Evolutionary conservation across 2,329 filamentous ascomycete species (phyloP), one percentile per base, ranked within the genome.

Genomic region (Taxawa tesnikishii): DNA sequence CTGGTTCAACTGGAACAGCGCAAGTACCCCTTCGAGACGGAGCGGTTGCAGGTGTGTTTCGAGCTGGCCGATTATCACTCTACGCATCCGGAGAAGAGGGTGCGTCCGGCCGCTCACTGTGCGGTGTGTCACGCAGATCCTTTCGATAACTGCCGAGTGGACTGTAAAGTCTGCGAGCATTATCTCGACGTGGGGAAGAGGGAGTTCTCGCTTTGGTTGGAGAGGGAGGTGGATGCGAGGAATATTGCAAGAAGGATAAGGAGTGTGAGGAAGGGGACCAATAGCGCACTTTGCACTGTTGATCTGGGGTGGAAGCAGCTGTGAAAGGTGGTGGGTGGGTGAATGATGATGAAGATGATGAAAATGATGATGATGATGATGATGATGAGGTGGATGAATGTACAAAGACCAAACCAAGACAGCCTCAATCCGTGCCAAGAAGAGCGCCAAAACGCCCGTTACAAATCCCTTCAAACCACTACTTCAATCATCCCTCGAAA

Each of bases 271-370:
- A 15, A 19, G 8, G 30, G 30, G 6, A 21, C 21, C 9, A 24
- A 23, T 25, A 10, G 17, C 9, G 5, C 29, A 14, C 24, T 26
- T 14, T 32, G 34, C 24, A 23, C 26, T 3, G 32, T 37, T 27
- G 30, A 37, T 32, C 30, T 32, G 15, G 34, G 34, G 7, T 37
- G 34, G 34, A 26, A 33, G 31, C 8, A 8, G 19, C n/a, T 23
- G 19, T 23, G n/a, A n/a, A n/a, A n/a, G n/a, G n/a, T n/a, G n/a
- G n/a, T n/a, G n/a, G n/a, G n/a, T n/a, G n/a, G n/a, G n/a, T n/a
- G n/a, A n/a, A n/a, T n/a, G n/a, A n/a, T n/a, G n/a, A n/a, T n/a
- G n/a, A n/a, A n/a, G n/a, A n/a, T n/a, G n/a, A n/a, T n/a, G n/a
- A n/a, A n/a, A n/a, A n/a, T n/a, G n/a, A n/a, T n/a, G n/a, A n/a